A percentile compares a stretch with the other conserved stretches of the same genome.
These are phyloP conservation scores for Elaphomyces granulatus DNA, from an alignment of 495 filamentous ascomycete genomes.

Conservation along the genomic window DNA sequence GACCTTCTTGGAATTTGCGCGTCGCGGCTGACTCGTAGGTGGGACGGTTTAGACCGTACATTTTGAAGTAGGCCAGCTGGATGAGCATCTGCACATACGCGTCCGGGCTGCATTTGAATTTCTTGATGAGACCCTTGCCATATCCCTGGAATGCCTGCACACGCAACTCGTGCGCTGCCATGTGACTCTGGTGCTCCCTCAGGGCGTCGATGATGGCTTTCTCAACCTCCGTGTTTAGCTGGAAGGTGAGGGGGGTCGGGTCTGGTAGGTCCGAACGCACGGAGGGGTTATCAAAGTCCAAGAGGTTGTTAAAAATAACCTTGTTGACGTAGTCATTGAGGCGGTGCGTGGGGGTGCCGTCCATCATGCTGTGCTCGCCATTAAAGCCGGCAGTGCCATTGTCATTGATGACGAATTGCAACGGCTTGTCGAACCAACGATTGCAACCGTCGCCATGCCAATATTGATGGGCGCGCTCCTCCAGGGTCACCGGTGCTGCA, in stretches of 20 bases:
- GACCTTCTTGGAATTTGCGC: constrained; percentile 86
- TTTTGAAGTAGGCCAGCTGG: constrained; percentile 97
- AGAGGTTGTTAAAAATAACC: constrained; percentile 78
- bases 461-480: constrained; percentile 91
- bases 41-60: constrained; percentile 95
- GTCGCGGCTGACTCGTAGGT: constrained; percentile 97
- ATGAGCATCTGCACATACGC: constrained; percentile 98
- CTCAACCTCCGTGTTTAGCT: constrained; percentile 54
- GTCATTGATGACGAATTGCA: constrained; percentile 96
- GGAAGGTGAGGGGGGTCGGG: constrained; percentile 62
- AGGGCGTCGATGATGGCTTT: constrained; percentile 61
- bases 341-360: constrained; percentile 92
- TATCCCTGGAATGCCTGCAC: constrained; percentile 96
- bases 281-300: constrained; percentile 62
- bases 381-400: constrained; percentile 97
- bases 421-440: constrained; percentile 96
- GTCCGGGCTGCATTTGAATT: constrained; percentile 96
- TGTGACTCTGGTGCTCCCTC: constrained; percentile 62
- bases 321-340: constrained; percentile 88
- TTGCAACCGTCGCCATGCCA: constrained; percentile 96
- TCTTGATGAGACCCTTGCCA: constrained; percentile 98
- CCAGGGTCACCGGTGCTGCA: constrained; percentile 78
- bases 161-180: constrained; percentile 74
- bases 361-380: constrained; percentile 99
- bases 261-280: constrained; percentile 76